Base-by-base conservation (phyloP, 768 basidiomycete species). In the Panellus pusillus region DNA sequence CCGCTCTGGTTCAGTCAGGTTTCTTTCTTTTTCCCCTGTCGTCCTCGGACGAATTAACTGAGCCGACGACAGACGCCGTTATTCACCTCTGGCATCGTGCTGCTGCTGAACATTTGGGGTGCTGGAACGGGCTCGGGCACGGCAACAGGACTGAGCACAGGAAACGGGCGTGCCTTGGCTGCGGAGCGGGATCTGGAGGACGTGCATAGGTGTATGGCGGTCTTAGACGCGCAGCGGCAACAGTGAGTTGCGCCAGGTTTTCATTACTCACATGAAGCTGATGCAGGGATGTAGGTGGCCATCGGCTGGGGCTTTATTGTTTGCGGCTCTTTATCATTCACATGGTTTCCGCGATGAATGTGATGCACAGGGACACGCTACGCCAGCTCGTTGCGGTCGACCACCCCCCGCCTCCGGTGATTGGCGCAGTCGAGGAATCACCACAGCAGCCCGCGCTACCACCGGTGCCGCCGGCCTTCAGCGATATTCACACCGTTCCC, bases 91-190 rank as follows among this genome's bases (percentile, higher is more conserved):
- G 58, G 53, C 18, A 55, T 60, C 37, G 58, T 60, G 35, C 43
- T 60, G 1, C 41, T 60, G 14, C 40, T 59, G 6, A 59, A 59
- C 32, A 59, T 55, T 44, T 59, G 58, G 58, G 58, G 58, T 9
- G 53, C 50, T 7, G 55, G 49, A 11, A 39, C 14, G 20, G 38
- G 49, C 11, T 5, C 20, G 20, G 38, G 49, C 11, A 9, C 20
- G 20, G 47, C 31, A 6, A 40, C 24, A 24, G 57, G 57, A 9
- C 52, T 44, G 5, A 49, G 47, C 7, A 39, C 14, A 17, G 39
- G 50, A 7, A 12, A 17, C 14, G 48, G 40, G 6, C 29, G 41
- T 17, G 19, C 31, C 17, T 14, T 46, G 3, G 57, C 43, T 14
- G 56, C 58, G 4, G 53, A 60, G 49, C 42, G 41, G 17, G 54